Percentiles rank a stretch among this genome's conserved stretches.
Conservation (phyloP, 2,329 filamentous ascomycete genomes). For the Ophioceras dolichostomum region DNA sequence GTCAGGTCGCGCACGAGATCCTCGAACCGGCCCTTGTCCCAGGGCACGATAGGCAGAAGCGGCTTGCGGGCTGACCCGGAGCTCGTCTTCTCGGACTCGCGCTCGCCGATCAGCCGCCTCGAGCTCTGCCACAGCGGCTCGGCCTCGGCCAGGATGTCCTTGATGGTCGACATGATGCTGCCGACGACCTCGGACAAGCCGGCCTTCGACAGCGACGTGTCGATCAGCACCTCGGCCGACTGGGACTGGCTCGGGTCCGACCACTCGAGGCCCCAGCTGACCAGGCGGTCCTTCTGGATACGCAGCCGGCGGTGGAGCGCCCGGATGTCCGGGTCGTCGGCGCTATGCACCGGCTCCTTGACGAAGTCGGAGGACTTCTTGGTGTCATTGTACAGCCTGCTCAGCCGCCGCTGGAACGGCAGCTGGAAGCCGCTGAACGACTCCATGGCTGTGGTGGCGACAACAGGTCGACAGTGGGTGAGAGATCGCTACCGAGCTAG, state of each 20-base stretch:
- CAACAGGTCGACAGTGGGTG: neutral
- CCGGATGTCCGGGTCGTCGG: conserved; percentile 57
- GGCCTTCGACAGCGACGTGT: conserved; percentile 57
- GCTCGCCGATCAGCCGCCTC: conserved; percentile 28
- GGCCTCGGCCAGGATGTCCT: conserved; percentile 65
- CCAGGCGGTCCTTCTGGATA: conserved; percentile 68
- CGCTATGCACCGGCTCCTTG: conserved; percentile 48
- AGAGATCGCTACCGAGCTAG: neutral
- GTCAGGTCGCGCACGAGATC: conserved; percentile 65
- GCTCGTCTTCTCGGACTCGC: conserved; percentile 21
- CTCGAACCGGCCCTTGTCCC: conserved; percentile 62
- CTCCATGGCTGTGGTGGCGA: conserved; percentile 25
- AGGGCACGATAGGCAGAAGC: conserved; percentile 42
- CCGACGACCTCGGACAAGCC: conserved; percentile 66
- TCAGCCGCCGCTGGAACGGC: conserved; percentile 51
- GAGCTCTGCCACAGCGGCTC: conserved; percentile 59
- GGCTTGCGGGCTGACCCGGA: conserved; percentile 28
- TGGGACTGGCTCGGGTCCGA: conserved; percentile 57
- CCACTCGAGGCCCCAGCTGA: conserved; percentile 75
- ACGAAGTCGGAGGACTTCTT: conserved; percentile 68
- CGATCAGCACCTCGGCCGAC: conserved; percentile 47
- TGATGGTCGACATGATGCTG: conserved; percentile 70
- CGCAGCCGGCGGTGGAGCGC: conserved; percentile 63
- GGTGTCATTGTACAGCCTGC: conserved; percentile 67
- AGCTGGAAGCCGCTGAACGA: conserved; percentile 40